Percentiles rank a stretch among this genome's conserved stretches.
These are phyloP conservation scores for Trifolium subterraneum DNA, from an alignment of 306 rosid genomes.

Conservation along the genomic window DNA sequence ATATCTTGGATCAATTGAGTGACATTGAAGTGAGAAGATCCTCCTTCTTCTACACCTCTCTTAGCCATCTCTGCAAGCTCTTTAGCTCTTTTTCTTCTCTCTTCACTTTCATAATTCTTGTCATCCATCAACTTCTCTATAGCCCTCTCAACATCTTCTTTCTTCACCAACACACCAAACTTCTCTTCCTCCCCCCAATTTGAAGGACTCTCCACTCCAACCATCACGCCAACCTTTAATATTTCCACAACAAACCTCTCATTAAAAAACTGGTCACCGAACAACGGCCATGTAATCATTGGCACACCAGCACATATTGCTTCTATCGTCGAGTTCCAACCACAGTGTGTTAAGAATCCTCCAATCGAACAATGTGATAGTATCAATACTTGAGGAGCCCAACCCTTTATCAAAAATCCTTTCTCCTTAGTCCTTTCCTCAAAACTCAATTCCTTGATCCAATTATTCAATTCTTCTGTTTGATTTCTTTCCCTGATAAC, in stretches of 20 bases:
- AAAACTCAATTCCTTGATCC: conserved; percentile 51
- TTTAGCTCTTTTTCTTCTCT: conserved; percentile 47
- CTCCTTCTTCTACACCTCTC: conserved; percentile 58
- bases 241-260: conserved; percentile 55
- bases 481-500: conserved; percentile 48
- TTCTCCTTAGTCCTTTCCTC: conserved; percentile 51
- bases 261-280: conserved; percentile 67
- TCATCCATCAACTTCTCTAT: conserved; percentile 51
- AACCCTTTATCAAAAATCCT: conserved; percentile 56
- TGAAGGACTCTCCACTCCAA: conserved; percentile 52
- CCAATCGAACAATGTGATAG: conserved; percentile 60
- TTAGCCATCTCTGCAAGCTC: conserved; percentile 51
- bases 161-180: conserved; percentile 50
- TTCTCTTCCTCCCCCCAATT: conserved; percentile 54
- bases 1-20: conserved; percentile 54
- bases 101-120: conserved; percentile 41
- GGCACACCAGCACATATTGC: conserved; percentile 61
- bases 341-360: conserved; percentile 71
- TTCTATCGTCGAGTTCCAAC: conserved; percentile 75
- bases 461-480: conserved; percentile 48
- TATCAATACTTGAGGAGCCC: conserved; percentile 71
- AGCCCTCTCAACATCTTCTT: conserved; percentile 47
- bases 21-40: conserved; percentile 60
- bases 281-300: conserved; percentile 66
- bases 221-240: conserved; percentile 40